Evolutionary conservation across 495 filamentous ascomycete genomes (phyloP).

Genomic region (Xylaria nigripes): DNA sequence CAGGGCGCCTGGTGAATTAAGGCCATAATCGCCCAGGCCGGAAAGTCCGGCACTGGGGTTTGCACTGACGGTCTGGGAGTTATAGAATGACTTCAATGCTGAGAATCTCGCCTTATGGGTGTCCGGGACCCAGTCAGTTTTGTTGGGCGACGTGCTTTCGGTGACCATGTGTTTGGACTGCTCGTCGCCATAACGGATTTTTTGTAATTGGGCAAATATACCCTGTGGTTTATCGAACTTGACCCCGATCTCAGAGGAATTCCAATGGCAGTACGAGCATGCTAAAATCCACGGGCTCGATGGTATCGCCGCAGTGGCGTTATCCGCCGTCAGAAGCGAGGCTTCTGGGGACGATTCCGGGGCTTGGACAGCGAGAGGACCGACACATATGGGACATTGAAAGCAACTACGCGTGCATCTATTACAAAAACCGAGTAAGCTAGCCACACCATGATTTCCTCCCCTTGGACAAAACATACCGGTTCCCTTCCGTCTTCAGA

Average conservation of each 20-base stretch:
- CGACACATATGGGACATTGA: slow-evolving; percentile 84
- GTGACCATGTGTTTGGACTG: slow-evolving; percentile 32
- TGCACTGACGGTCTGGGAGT: slow-evolving; percentile 55
- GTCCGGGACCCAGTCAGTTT: slow-evolving; percentile 13
- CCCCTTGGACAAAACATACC: slow-evolving; percentile 47
- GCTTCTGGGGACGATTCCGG: slow-evolving; percentile 47
- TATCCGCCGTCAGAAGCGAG: slow-evolving; percentile 32
- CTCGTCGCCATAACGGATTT: slow-evolving; percentile 48
- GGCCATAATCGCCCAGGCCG: slow-evolving; percentile 53
- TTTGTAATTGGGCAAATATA: slow-evolving; percentile 71
- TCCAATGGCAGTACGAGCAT: slow-evolving; percentile 90
- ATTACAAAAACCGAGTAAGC: background rate
- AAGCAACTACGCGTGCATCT: slow-evolving; percentile 94
- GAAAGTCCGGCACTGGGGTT: slow-evolving; percentile 45
- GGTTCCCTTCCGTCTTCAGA: slow-evolving; percentile 83
- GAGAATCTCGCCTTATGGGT: slow-evolving; percentile 41
- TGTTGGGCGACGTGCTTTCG: slow-evolving; percentile 12
- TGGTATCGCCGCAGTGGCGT: slow-evolving; percentile 19
- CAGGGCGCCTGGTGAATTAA: slow-evolving; percentile 68
- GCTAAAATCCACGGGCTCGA: slow-evolving; percentile 66
- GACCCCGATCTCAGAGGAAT: slow-evolving; percentile 77
- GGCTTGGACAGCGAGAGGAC: slow-evolving; percentile 64
- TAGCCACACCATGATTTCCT: background rate
- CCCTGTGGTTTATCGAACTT: slow-evolving; percentile 80
- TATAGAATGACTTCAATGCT: slow-evolving; percentile 62